Evolutionary conservation across 495 filamentous ascomycete genomes (phyloP), one percentile per base, ranked within the genome.

Genomic region (Tuber umbilicatum): DNA sequence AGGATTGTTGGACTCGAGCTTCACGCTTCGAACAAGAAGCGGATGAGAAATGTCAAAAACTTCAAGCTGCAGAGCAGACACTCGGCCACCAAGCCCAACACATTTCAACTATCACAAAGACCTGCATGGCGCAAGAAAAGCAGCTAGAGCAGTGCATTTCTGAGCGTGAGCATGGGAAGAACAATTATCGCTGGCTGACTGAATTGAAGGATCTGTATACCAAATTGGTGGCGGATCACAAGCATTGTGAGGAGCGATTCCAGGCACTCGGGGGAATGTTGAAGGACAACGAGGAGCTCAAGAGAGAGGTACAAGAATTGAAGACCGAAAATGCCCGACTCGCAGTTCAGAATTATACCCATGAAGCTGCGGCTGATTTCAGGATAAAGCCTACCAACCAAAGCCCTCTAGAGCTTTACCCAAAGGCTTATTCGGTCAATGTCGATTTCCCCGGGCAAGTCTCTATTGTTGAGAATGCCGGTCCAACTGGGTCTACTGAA

Each of bases 131-230:
- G 0, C 55, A 64, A 0, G 14, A 64, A 1, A 27, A 16, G 12
- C 12, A 35, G 16, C 55, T 64, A 0, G 10, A 64, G 27, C 14
- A 64, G 27, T 35, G 27, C 7, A 64, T 64, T 2, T 31, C 27
- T 31, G 27, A 64, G 27, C 55, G 27, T 35, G 55, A 64, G 55
- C 27, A 35, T 14, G 55, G 14, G 10, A 64, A 64, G 55, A 5
- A 64, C 27, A 64, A 64, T 35, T 64, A 64, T 35, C 55, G 55
- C 55, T 64, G 55, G 55, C 55, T 64, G 55, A 64, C 55, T 12
- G 55, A 64, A 64, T 64, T 64, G 55, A 12, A 14, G 55, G 55
- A 64, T 35, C 31, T 64, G 55, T 64, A 64, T 35, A 64, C 12
- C 27, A 64, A 35, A 35, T 16, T 64, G 55, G 55, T 35, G 55